Conservation (phyloP, 495 filamentous ascomycete genomes). For the Penicillium roqueforti region DNA sequence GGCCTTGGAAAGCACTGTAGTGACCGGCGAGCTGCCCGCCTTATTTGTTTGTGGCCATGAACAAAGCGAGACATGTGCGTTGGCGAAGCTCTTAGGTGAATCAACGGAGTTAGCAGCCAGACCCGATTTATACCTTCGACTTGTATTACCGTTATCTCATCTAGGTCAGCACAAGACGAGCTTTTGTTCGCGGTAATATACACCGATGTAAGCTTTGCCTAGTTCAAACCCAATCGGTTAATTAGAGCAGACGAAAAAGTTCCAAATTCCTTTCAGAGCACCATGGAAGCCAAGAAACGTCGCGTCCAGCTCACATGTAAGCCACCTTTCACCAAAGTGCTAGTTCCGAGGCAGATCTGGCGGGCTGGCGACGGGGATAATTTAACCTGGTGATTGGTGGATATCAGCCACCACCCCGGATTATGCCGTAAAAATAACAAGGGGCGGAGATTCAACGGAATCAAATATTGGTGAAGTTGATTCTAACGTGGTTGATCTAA, state of each 20-base stretch:
- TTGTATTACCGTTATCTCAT: neutral
- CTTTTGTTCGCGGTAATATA: no score
- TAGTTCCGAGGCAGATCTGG: neutral
- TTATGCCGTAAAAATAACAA: conserved; percentile 11
- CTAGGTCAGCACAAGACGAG: neutral
- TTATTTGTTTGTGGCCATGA: neutral
- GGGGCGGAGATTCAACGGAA: conserved; percentile 25
- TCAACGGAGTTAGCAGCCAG: neutral
- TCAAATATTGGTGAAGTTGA: neutral
- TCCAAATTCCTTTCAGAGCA: neutral
- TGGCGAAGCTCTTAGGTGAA: neutral
- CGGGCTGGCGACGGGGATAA: neutral
- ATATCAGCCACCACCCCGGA: neutral
- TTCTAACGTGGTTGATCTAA: neutral
- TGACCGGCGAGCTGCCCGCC: conserved; percentile 41
- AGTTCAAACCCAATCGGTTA: neutral
- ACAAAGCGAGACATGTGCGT: neutral
- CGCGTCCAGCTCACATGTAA: conserved; percentile 9
- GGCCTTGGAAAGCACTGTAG: conserved; percentile 55
- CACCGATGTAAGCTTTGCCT: neutral
- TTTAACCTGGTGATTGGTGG: conserved; percentile 12
- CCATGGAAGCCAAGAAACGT: neutral
- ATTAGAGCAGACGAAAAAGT: neutral
- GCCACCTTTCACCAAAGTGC: conserved; percentile 14
- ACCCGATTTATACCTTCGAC: neutral